A percentile compares a stretch with the other conserved stretches of the same genome.
phyloP scores from a whole-genome alignment of 495 filamentous ascomycete genomes.

The Podospora pseudoanserina region DNA sequence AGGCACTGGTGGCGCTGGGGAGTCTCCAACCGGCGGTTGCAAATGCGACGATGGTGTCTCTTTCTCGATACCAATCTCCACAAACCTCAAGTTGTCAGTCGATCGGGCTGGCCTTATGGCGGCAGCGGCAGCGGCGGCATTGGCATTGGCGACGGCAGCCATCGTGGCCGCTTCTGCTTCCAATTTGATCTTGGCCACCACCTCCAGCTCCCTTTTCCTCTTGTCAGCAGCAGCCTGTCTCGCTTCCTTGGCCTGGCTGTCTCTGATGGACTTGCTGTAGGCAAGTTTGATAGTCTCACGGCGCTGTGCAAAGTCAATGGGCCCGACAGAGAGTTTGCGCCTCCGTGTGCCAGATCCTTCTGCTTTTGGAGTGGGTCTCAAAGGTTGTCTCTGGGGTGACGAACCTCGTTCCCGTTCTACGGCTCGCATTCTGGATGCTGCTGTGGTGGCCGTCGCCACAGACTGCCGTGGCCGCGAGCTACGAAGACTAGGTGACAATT shows the following conservation, averaged over 20 bases:
- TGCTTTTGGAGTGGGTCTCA: conserved; percentile 34
- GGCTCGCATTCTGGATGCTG: conserved; percentile 59
- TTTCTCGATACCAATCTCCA: conserved; percentile 8
- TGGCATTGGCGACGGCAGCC: conserved; percentile 24
- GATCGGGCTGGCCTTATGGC: conserved; percentile 2
- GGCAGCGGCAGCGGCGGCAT: conserved; percentile 16
- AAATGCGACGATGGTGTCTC: neutral
- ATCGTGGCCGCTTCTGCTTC: conserved; percentile 32
- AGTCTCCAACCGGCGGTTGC: neutral
- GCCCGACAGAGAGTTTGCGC: conserved; percentile 54
- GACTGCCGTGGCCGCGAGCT: conserved; percentile 79
- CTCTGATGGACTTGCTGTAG: conserved; percentile 71
- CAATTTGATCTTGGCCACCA: conserved; percentile 33
- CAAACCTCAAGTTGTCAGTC: neutral
- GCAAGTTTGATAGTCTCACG: conserved; percentile 75
- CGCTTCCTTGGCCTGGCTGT: conserved; percentile 60
- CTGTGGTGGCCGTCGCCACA: conserved; percentile 67
- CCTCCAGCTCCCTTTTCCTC: conserved; percentile 40
- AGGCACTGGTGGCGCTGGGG: neutral
- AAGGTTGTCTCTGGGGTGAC: conserved; percentile 36
- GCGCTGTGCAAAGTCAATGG: conserved; percentile 74
- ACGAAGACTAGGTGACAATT: conserved; percentile 65
- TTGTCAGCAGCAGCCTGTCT: conserved; percentile 41
- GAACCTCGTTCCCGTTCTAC: conserved; percentile 42
- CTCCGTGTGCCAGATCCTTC: conserved; percentile 37